phyloP scores from a whole-genome alignment of 805 yeast species.

The Kregervanrija delftensis region DNA sequence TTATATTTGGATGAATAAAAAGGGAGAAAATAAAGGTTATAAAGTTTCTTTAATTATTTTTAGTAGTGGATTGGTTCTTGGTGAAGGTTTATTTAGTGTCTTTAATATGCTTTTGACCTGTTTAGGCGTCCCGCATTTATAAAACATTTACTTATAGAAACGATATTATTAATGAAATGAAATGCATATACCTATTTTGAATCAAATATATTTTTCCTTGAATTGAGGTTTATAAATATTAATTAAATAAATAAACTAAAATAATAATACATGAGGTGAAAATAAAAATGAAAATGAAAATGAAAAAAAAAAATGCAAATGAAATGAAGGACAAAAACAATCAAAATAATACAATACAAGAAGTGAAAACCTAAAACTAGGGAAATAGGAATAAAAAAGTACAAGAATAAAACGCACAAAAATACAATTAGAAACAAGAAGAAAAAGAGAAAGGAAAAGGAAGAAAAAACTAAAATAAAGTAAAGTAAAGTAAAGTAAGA shows the following conservation, averaged over 20 bases:
- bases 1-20: slow-evolving; percentile 45
- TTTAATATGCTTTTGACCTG: slow-evolving; percentile 73
- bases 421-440: background rate
- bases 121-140: slow-evolving; percentile 56
- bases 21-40: slow-evolving; percentile 1
- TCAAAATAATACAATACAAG: background rate
- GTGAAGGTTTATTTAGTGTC: slow-evolving; percentile 88
- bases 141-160: slow-evolving; percentile 3
- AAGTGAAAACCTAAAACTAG: background rate
- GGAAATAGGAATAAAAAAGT: background rate
- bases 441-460: background rate
- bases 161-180: background rate
- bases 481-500: background rate
- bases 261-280: background rate
- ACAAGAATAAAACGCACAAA: background rate
- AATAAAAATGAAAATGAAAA: background rate
- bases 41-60: slow-evolving; percentile 76
- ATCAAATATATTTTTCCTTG: background rate
- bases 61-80: slow-evolving; percentile 87
- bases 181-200: background rate
- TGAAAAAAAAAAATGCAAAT: background rate
- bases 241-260: background rate
- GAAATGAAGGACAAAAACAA: background rate
- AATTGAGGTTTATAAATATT: background rate
- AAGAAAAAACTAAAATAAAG: background rate